Evolutionary conservation across 2,329 filamentous ascomycete species (phyloP), one percentile per base, ranked within the genome.

Genomic region (Aspergillus niger): DNA sequence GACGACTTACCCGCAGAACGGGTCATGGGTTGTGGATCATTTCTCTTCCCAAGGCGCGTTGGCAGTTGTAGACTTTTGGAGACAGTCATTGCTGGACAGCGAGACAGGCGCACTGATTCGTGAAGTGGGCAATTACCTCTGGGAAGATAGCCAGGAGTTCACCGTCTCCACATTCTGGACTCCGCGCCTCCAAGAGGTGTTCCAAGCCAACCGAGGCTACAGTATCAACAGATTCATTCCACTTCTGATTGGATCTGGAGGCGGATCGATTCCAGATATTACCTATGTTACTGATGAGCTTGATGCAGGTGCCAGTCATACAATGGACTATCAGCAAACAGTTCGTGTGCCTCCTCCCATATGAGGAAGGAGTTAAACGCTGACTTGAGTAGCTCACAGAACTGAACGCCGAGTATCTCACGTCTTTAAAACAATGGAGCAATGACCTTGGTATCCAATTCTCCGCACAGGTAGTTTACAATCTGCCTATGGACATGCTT

Each of bases 401-500:
- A 24, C 30, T 52, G 0, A 52, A 52, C 13, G 50, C 50, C 10
- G 64, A 68, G 2, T 81, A 79, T 52, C 65, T 78, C 1, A 11
- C 61, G 10, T 59, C 65, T 3, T 56, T 78, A 2, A 71, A 62
- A 2, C 47, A 66, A 1, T 80, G 77, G 76, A 61, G 68, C 2
- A 65, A 74, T 6, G 49, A 65, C 15, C 66, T 81, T 0, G 70
- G 68, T 1, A 17, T 80, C 0, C 64, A 77, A 36, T 76, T 72
- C 51, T 80, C 79, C 0, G 63, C 70, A 1, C 80, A 82, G 61
- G 63, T 76, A 1, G 71, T 69, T 0, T 81, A 81, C 60, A 79
- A 79, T 54, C 54, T 80, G 6, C 75, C 78, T 0, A 68, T 81
- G 66, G 79, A 81, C 47, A 78, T 79, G 77, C 60, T 72, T n/a